Evolutionary conservation across 2,329 filamentous ascomycete species (phyloP).

Genomic region (Tympanopsis confertula): DNA sequence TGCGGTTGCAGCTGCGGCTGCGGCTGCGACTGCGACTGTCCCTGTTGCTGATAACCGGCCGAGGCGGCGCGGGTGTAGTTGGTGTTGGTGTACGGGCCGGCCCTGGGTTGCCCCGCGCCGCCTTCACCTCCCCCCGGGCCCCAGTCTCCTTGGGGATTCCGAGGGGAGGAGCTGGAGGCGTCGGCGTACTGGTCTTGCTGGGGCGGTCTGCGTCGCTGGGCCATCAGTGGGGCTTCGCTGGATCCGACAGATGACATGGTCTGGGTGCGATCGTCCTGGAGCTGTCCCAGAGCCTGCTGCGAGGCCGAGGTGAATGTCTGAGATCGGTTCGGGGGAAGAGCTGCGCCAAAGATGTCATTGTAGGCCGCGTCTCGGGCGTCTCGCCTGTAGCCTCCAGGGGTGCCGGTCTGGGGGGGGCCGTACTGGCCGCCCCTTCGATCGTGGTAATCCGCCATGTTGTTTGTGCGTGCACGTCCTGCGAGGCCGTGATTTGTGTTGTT

Average conservation of each 20-base stretch:
- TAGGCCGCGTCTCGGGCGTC: slow-evolving; percentile 48
- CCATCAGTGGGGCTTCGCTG: slow-evolving; percentile 37
- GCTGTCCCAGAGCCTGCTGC: slow-evolving; percentile 36
- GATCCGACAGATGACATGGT: slow-evolving; percentile 55
- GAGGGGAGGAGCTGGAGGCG: not conserved
- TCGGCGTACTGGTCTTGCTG: slow-evolving; percentile 23
- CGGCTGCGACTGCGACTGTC: not conserved
- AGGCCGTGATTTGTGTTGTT: too few species aligned
- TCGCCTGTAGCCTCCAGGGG: too few species aligned
- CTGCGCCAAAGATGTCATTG: slow-evolving; percentile 54
- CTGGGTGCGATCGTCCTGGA: slow-evolving; percentile 47
- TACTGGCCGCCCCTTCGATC: not conserved
- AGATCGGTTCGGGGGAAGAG: slow-evolving; percentile 49
- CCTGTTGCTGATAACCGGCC: not conserved
- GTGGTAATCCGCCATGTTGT: not conserved
- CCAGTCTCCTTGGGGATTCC: too few species aligned
- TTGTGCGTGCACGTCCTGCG: not conserved
- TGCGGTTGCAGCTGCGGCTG: slow-evolving; percentile 28
- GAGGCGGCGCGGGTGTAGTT: too few species aligned
- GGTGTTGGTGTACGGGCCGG: slow-evolving; percentile 1
- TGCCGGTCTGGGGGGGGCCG: too few species aligned
- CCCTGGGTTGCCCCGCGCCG: not conserved
- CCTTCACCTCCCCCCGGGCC: not conserved
- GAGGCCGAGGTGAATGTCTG: slow-evolving; percentile 57
- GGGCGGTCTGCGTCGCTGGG: slow-evolving; percentile 49